Base-by-base conservation (phyloP, 2,329 filamentous ascomycete genomes). In the Arthrobotrys musiformis region DNA sequence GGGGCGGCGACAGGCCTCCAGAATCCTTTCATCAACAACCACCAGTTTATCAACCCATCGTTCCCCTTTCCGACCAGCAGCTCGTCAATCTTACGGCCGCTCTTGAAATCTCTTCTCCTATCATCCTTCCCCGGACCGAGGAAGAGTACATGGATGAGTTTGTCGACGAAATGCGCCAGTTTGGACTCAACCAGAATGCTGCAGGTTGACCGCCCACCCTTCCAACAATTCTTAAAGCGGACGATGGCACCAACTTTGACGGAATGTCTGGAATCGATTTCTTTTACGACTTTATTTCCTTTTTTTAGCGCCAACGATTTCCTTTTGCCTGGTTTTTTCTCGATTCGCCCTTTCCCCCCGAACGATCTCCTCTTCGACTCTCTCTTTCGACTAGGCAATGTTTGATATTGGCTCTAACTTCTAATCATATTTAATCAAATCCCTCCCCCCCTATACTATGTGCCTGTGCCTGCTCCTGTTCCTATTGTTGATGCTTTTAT, bases 381-480 rank as follows among this genome's bases (percentile, higher is more conserved):
- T 33, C n/a, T 35, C 28, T 19, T 35, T n/a, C n/a, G 13, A 17
- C 9, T 35, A 56, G 50, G 50, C 50, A 4, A 4, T 33, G 22
- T 22, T 6, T 2, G 4, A 35, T n/a, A 11, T n/a, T 9, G 44
- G 44, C 19, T 48, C 26, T 42, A 42, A n/a, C 30, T 56, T 35
- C 37, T 30, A 40, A 40, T 26, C 19, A 11, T 9, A 58, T 56
- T 56, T 37, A 58, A 58, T 58, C 54, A 58, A 58, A 58, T 7
- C 5, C 33, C 33, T 40, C 26, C n/a, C 17, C 17, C 19, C 11
- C 40, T 24, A n/a, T 11, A 11, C 33, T 33, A 26, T 22, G n/a
- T 56, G 11, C 50, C 17, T 24, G 44, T 52, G 4, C 13, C 48
- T 37, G 26, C 28, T 30, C 15, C 46, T 8, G 17, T 52, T 46